phyloP scores from a whole-genome alignment of 2,329 filamentous ascomycete genomes.

The Arthrobotrys entomopaga region DNA sequence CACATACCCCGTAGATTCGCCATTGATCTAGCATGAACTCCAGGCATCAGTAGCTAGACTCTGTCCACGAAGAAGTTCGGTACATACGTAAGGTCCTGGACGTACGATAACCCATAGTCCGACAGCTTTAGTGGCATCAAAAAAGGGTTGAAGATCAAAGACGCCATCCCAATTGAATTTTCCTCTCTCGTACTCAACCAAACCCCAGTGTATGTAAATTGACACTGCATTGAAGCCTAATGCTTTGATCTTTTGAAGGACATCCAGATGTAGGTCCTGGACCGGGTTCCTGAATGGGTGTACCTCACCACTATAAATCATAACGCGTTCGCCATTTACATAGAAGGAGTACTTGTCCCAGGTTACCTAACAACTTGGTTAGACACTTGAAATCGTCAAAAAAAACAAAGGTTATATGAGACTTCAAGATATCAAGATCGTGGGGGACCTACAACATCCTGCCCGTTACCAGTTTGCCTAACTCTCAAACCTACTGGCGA shows the following conservation, averaged over 20 bases:
- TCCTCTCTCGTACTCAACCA: conserved; percentile 78
- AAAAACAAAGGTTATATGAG: background rate
- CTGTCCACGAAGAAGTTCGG: background rate
- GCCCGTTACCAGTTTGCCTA: conserved; percentile 29
- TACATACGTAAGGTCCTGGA: conserved; percentile 56
- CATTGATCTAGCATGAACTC: conserved; percentile 57
- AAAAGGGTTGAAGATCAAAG: conserved; percentile 78
- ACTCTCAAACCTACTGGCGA: conserved; percentile 45
- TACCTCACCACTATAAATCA: conserved; percentile 78
- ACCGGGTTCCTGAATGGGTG: conserved; percentile 73
- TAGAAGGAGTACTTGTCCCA: conserved; percentile 79
- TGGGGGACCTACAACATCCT: conserved; percentile 20
- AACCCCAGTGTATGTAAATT: conserved; percentile 82
- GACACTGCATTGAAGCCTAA: conserved; percentile 82
- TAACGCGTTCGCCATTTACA: conserved; percentile 74
- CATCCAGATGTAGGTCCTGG: conserved; percentile 72
- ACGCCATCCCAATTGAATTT: conserved; percentile 76
- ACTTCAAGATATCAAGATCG: background rate
- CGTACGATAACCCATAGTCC: conserved; percentile 79
- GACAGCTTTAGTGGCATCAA: conserved; percentile 76
- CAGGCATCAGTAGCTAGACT: background rate
- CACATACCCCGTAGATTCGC: conserved; percentile 46
- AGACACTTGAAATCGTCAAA: background rate
- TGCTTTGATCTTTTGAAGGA: conserved; percentile 85
- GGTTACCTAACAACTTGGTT: conserved; percentile 65